Conservation (phyloP, 306 rosid genomes). For the Lathyrus tuberosus region DNA sequence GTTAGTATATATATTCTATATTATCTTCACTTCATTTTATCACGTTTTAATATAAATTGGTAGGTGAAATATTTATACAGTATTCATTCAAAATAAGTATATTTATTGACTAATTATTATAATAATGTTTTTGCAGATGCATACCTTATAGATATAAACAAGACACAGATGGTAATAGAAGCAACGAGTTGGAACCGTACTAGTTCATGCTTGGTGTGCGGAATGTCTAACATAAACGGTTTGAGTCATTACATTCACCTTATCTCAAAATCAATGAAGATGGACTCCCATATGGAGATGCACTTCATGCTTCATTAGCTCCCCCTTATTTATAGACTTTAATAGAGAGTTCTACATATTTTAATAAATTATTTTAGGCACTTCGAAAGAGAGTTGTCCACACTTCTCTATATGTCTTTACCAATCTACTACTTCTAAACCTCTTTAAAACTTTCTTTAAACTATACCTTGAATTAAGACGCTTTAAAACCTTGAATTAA, state of each 20-base stretch:
- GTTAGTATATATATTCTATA: slow-evolving; percentile 38
- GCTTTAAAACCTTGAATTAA: too few species aligned
- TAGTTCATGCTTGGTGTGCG: slow-evolving; percentile 62
- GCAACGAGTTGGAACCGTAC: slow-evolving; percentile 70
- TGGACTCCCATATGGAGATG: slow-evolving; percentile 76
- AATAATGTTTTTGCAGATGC: slow-evolving; percentile 57
- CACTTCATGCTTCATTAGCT: slow-evolving; percentile 86
- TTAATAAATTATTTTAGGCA: too few species aligned
- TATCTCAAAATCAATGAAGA: slow-evolving; percentile 70
- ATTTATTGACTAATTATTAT: neutral
- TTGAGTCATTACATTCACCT: slow-evolving; percentile 55
- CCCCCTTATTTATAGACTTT: too few species aligned
- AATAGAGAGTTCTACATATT: too few species aligned
- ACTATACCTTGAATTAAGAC: too few species aligned
- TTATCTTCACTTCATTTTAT: neutral
- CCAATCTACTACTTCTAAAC: too few species aligned
- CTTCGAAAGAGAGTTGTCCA: too few species aligned
- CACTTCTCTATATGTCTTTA: too few species aligned
- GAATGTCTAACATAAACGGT: slow-evolving; percentile 36
- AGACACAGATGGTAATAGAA: slow-evolving; percentile 44
- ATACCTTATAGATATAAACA: slow-evolving; percentile 84
- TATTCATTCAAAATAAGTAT: neutral
- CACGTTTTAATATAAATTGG: slow-evolving; percentile 21
- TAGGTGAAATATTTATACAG: too few species aligned
- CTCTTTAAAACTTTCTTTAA: too few species aligned